Evolutionary conservation across 129 eudicot species (phyloP).

Genomic region (Gnaphalium uliginosum): DNA sequence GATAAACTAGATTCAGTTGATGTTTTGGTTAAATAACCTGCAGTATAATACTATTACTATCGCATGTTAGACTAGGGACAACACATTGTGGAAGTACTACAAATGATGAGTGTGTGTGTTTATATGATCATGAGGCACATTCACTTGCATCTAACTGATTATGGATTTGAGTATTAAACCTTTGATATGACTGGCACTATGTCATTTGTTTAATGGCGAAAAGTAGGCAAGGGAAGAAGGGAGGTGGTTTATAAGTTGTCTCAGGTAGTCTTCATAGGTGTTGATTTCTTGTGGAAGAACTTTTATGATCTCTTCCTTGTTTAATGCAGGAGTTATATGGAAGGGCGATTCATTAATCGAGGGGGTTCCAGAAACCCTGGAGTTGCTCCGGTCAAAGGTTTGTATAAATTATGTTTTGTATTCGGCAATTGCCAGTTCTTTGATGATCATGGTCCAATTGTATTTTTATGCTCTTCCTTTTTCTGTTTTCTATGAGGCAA

Average conservation of each 20-base stretch:
- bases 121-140: constrained; percentile 3
- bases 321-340: constrained; percentile 85
- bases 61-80: not conserved
- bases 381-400: constrained; percentile 92
- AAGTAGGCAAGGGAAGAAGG: not conserved
- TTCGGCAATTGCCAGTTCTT: not conserved
- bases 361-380: constrained; percentile 96
- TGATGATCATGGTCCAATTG: not conserved
- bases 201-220: not conserved
- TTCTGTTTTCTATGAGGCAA: not conserved
- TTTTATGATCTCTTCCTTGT: constrained; percentile 9
- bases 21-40: too few relatives aligned
- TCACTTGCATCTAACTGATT: not conserved
- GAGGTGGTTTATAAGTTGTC: not conserved
- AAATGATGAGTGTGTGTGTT: not conserved
- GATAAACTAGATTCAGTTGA: too few relatives aligned
- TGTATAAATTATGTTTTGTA: constrained; percentile 3
- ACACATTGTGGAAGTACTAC: not conserved
- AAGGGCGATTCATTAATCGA: constrained; percentile 91
- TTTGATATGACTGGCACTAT: constrained; percentile 1
- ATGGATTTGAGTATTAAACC: not conserved
- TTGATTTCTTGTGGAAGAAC: not conserved
- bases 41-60: not conserved
- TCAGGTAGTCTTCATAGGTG: not conserved
- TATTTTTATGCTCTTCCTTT: not conserved